Base-by-base conservation (phyloP, 75 land plant species). In the Pinus taeda region DNA sequence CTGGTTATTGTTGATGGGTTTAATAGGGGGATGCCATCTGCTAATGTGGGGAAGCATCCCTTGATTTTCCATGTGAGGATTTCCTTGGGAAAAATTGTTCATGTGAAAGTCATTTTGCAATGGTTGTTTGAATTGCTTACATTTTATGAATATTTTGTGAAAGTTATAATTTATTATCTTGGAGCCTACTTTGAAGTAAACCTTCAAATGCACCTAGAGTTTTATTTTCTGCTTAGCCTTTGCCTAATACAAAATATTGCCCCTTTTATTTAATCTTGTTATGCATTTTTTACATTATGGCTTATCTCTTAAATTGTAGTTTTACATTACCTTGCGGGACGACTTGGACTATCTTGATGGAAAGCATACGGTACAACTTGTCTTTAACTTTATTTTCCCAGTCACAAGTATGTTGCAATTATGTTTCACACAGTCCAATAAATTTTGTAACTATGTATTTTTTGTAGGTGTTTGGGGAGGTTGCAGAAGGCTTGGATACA, bases 291-390 rank as follows among this genome's bases (percentile, higher is more conserved):
- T 53, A 42, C 45, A 8, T 69, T 45, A 49, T 49, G 55, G 59
- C 37, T 63, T 3, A 22, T 78, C 66, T 83, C 57, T 37, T 15
- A 74, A 29, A 62, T 75, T 62, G 66, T 89, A 97, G 99, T 97
- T 97, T 58, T 97, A 97, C 76, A 76, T 97, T 64, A 97, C 99
- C 21, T 74, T 91, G 62, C 88, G 98, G 9, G 98, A 90, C 59
- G 94, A 93, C 57, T 87, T 97, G 60, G 99, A 97, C 76, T 93
- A 93, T 80, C 96, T 97, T 75, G 98, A 97, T 90, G 98, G 90
- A 62, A 95, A 97, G 76, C 99, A 97, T 78, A 95, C 99, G 57
- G 99, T 95, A 67, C 87, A 97, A 81, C 22, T 5, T 60, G 62
- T 21, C 78, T 76, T 12, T 57, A 36, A 39, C 8, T n/a, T 79